Base-by-base conservation (phyloP, 495 filamentous ascomycete genomes). In the Aspergillus kassunensis region DNA sequence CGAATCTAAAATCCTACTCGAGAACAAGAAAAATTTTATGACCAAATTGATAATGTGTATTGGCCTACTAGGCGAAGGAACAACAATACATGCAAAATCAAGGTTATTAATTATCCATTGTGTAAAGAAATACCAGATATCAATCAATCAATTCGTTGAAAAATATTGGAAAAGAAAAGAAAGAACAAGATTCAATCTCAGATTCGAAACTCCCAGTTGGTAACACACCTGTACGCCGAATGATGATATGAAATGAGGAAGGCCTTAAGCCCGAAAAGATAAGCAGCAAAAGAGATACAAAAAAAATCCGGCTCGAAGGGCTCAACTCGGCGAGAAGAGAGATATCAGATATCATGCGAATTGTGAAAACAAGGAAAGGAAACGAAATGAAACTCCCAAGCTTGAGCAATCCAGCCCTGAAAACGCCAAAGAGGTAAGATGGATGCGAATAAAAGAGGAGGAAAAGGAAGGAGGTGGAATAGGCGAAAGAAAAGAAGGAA, bases 311-410 rank as follows among this genome's bases (percentile, higher is more conserved):
- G 45, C 33, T 49, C 20, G 33, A 49, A 35, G 30, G 13, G 15
- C 44, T 34, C 44, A 23, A 34, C 29, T 24, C 29, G n/a, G 27
- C 44, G 35, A 3, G 44, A 11, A 46, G 20, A 13, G 15, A 23
- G 30, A 46, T 34, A 46, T 34, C 27, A 46, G 44, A 46, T 46
- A 46, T 46, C 44, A 46, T 46, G 44, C 44, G 20, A 44, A 44
- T 13, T 29, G 33, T n/a, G 29, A 29, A 51, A 21, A 33, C 27
- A 11, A 15, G 18, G 4, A 24, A 34, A 35, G 21, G 4, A 9
- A 24, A 3, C 31, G 24, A 23, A 11, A 43, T 6, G 19, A 10
- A 34, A 24, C n/a, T n/a, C n/a, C n/a, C n/a, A 12, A 35, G 18
- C 18, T 30, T 20, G 34, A 25, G 39, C 12, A 24, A 46, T 33